Evolutionary conservation across 768 basidiomycete species (phyloP).

Genomic region (Lentinula sp.): DNA sequence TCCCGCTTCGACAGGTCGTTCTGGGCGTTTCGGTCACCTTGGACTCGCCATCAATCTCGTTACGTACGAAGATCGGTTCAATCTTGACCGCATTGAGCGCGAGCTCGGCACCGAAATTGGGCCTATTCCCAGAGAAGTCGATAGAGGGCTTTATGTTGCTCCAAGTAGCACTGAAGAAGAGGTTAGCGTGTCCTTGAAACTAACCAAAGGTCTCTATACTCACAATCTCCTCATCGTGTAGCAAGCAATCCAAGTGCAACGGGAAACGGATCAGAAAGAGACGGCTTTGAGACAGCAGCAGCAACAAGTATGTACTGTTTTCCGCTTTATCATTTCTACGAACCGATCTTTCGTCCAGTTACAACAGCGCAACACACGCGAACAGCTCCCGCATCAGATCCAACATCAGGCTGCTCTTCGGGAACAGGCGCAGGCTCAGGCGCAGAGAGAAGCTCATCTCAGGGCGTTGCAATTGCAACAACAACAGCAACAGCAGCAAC

Average conservation of each 20-base stretch:
- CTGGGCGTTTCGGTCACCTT: constrained; percentile 94
- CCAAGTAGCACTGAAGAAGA: constrained; percentile 44
- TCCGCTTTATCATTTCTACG: no score
- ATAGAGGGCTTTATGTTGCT: constrained; percentile 89
- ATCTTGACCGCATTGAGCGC: constrained; percentile 96
- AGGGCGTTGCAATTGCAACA: constrained; percentile 13
- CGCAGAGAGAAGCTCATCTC: background rate
- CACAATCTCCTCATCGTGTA: background rate
- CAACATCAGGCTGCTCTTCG: background rate
- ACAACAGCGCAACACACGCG: constrained; percentile 11
- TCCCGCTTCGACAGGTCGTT: constrained; percentile 56
- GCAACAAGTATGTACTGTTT: constrained; percentile 14
- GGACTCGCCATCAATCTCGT: constrained; percentile 97
- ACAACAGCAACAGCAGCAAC: constrained; percentile 17
- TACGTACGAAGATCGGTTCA: constrained; percentile 97
- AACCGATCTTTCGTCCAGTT: background rate
- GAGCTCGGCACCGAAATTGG: constrained; percentile 98
- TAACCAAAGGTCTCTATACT: background rate
- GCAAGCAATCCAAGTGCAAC: constrained; percentile 6
- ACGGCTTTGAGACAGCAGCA: constrained; percentile 9
- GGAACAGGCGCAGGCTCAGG: background rate
- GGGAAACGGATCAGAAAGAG: constrained; percentile 15
- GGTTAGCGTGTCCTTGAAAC: constrained; percentile 22
- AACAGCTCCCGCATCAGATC: constrained; percentile 12
- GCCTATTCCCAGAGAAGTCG: constrained; percentile 88